These are phyloP conservation scores for Cairneyella variabilis DNA, from an alignment of 495 filamentous ascomycete genomes.

Conservation along the genomic window DNA sequence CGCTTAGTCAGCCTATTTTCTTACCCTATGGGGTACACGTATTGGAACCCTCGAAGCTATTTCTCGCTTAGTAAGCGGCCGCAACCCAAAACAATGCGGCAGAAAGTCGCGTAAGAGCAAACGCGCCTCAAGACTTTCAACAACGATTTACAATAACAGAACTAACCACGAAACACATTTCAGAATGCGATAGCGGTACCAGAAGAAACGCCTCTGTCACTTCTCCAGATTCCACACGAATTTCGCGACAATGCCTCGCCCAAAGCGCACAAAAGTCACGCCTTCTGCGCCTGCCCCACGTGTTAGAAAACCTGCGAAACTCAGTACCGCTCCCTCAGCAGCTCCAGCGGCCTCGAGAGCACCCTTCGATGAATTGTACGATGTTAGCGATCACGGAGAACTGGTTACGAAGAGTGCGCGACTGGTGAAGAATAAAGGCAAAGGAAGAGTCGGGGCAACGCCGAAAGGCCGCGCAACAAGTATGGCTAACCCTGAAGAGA, in stretches of 20 bases:
- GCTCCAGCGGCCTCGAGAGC: not conserved
- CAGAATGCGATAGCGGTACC: conserved; percentile 17
- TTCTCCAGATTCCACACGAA: not conserved
- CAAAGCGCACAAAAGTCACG: conserved; percentile 38
- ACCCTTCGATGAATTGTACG: conserved; percentile 16
- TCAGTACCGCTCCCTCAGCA: not conserved
- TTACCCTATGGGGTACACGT: too few species aligned
- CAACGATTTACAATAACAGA: not conserved
- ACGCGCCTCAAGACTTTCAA: not conserved
- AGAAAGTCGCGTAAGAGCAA: conserved; percentile 1
- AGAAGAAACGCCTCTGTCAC: not conserved
- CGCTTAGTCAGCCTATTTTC: too few species aligned
- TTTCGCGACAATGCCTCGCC: conserved; percentile 34
- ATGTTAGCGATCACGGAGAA: conserved; percentile 23
- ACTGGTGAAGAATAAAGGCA: conserved; percentile 15
- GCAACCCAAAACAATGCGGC: not conserved
- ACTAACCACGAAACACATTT: too few species aligned
- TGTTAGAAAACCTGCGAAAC: conserved; percentile 17
- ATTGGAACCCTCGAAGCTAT: too few species aligned
- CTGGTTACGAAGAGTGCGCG: conserved; percentile 10
- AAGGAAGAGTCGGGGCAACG: not conserved
- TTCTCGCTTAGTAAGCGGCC: conserved; percentile 6
- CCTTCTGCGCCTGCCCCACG: conserved; percentile 27
- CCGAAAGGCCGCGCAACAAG: not conserved
- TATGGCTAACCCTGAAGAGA: not conserved